A percentile compares a stretch with the other conserved stretches of the same genome.
Conservation (phyloP, 805 yeast species). For the Yamadazyma scolyti region DNA sequence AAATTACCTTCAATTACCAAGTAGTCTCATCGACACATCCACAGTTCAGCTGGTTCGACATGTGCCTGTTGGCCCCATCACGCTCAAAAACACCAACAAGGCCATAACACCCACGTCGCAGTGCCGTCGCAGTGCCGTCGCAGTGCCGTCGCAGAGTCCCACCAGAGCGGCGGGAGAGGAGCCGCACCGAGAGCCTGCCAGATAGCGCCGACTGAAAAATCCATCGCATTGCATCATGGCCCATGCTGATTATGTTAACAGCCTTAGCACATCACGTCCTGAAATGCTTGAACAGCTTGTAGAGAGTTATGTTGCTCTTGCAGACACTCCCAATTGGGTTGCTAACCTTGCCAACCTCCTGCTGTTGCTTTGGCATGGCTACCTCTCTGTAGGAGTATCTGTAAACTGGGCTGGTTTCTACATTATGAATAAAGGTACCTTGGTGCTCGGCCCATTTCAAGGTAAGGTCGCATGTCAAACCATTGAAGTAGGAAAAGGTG, state of each 20-base stretch:
- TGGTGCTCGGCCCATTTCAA: slow-evolving; percentile 88
- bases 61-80: too few species aligned
- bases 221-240: slow-evolving; percentile 1
- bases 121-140: too few species aligned
- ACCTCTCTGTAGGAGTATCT: slow-evolving; percentile 50
- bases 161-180: too few species aligned
- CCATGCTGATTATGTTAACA: slow-evolving; percentile 73
- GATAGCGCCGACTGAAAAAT: too few species aligned
- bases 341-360: slow-evolving; percentile 84
- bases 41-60: too few species aligned
- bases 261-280: slow-evolving; percentile 29
- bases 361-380: slow-evolving; percentile 85
- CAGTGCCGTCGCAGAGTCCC: too few species aligned
- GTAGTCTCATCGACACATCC: too few species aligned
- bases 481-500: slow-evolving; percentile 78
- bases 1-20: too few species aligned
- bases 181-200: too few species aligned
- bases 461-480: slow-evolving; percentile 95
- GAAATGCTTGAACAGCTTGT: slow-evolving; percentile 60
- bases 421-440: slow-evolving; percentile 45
- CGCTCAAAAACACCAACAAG: too few species aligned
- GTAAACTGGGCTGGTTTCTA: slow-evolving; percentile 97
- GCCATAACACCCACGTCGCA: too few species aligned
- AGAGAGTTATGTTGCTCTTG: slow-evolving; percentile 62
- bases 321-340: slow-evolving; percentile 76